phyloP scores from a whole-genome alignment of 139 green algal species.

The Chlamydomonas sphaeroides region DNA sequence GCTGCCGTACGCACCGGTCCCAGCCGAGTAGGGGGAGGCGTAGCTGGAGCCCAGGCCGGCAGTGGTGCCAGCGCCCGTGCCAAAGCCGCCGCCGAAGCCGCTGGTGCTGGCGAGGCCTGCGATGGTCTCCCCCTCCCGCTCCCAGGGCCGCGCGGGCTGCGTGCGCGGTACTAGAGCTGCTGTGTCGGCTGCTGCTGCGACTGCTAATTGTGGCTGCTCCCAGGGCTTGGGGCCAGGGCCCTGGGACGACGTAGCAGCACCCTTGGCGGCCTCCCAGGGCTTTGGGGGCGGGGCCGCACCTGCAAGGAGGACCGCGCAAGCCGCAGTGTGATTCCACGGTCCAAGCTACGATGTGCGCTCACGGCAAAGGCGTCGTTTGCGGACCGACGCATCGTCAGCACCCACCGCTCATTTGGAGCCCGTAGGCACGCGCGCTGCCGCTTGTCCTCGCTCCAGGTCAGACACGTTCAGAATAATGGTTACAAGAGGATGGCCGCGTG shows the following conservation, averaged over 20 bases:
- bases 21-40: background rate
- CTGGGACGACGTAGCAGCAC: background rate
- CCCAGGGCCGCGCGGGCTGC: slow-evolving; percentile 51
- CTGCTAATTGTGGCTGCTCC: slow-evolving; percentile 40
- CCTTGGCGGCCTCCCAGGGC: slow-evolving; percentile 66
- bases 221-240: slow-evolving; percentile 64
- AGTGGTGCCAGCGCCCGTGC: background rate
- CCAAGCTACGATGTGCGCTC: too few species aligned
- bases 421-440: too few species aligned
- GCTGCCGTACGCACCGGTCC: too few species aligned
- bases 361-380: too few species aligned
- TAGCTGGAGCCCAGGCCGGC: background rate
- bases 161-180: background rate
- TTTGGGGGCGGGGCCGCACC: slow-evolving; percentile 61
- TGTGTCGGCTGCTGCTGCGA: background rate
- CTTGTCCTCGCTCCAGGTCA: too few species aligned
- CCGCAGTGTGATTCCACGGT: too few species aligned
- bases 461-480: too few species aligned
- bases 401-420: too few species aligned
- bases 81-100: background rate
- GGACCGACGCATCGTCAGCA: too few species aligned
- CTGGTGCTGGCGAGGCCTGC: too few species aligned
- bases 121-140: slow-evolving; percentile 41
- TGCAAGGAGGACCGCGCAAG: background rate
- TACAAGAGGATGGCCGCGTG: too few species aligned